Evolutionary conservation across 345 rosid genomes (phyloP).

Genomic region (Brassica incana): DNA sequence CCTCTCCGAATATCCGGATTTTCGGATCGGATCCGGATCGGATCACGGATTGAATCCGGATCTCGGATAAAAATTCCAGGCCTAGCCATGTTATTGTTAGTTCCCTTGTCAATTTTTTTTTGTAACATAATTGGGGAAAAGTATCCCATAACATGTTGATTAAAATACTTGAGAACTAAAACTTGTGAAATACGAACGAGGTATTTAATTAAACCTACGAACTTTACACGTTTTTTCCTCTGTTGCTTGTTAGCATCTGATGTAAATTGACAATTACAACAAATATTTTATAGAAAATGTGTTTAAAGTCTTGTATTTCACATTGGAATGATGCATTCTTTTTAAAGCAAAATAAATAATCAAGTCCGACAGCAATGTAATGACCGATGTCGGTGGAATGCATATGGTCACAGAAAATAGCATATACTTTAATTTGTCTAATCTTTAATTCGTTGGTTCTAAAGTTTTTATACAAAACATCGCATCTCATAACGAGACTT

Average conservation of each 20-base stretch:
- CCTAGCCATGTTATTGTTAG: background rate
- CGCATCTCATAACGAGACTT: constrained; percentile 19
- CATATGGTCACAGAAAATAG: constrained; percentile 16
- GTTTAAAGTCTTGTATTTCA: background rate
- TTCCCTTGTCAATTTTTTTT: background rate
- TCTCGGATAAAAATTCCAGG: too few species aligned
- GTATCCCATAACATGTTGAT: background rate
- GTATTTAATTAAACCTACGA: background rate
- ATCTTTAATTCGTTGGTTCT: background rate
- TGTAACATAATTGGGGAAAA: background rate
- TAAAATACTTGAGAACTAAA: background rate
- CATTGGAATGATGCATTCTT: background rate
- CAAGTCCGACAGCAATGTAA: constrained; percentile 20
- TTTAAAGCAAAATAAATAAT: constrained; percentile 5
- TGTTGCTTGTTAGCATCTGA: background rate
- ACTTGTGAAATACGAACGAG: background rate
- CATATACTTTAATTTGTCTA: background rate
- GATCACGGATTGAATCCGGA: too few species aligned
- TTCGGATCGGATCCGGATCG: too few species aligned
- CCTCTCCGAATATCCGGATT: too few species aligned
- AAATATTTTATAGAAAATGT: background rate
- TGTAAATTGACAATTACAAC: background rate
- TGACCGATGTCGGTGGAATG: constrained; percentile 35
- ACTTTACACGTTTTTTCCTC: constrained; percentile 16
- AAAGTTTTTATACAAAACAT: background rate